Evolutionary conservation across 305 asterid genomes (phyloP).

Genomic region (Fraxinus albicans): DNA sequence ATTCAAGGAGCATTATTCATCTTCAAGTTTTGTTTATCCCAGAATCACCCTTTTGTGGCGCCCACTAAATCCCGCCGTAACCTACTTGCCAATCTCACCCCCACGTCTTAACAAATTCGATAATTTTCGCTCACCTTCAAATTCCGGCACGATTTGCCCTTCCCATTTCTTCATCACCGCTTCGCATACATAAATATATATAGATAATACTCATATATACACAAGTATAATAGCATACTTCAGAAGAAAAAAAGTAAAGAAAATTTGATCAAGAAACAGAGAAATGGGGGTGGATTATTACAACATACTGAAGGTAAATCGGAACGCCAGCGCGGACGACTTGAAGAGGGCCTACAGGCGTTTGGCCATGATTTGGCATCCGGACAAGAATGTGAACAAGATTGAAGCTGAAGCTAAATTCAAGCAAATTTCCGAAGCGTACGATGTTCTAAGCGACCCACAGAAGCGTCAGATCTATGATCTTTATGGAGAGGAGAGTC

Average conservation of each 20-base stretch:
- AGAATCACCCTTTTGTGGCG: neutral
- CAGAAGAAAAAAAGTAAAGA: neutral
- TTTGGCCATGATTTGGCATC: conserved; percentile 96
- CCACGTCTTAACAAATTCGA: neutral
- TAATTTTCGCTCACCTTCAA: neutral
- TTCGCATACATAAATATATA: neutral
- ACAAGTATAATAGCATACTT: neutral
- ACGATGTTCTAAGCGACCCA: conserved; percentile 91
- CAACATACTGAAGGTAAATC: conserved; percentile 90
- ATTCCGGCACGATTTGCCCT: neutral
- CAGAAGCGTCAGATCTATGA: conserved; percentile 99
- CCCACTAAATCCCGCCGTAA: neutral
- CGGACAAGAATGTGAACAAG: conserved; percentile 81
- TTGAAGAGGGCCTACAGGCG: conserved; percentile 83
- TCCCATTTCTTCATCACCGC: neutral
- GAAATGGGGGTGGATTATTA: conserved; percentile 93
- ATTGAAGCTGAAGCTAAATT: conserved; percentile 85
- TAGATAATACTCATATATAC: neutral
- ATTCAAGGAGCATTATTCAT: neutral
- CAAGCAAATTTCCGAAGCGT: conserved; percentile 94
- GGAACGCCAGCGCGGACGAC: conserved; percentile 87
- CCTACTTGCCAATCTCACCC: neutral
- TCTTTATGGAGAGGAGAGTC: conserved; percentile 89
- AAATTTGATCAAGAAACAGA: neutral
- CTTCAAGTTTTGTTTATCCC: neutral